Conservation (phyloP, 768 basidiomycete species). For the Tylopilus sp. region DNA sequence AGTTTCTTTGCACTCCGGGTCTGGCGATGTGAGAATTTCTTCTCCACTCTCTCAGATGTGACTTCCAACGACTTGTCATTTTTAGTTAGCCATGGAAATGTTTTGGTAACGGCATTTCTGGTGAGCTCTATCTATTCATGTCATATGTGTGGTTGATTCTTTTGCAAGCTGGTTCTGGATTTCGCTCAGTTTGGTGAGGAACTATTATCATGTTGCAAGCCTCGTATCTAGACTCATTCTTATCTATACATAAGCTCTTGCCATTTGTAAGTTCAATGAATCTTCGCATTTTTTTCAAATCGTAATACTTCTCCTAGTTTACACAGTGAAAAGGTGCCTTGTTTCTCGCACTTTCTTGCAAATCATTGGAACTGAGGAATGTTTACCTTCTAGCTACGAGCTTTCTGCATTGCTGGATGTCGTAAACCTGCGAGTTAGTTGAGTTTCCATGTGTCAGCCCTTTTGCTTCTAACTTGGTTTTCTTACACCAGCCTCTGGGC, state of each 20-base stretch:
- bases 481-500: conserved; percentile 40
- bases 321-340: conserved; percentile 43
- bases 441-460: not conserved
- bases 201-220: too few species aligned
- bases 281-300: not conserved
- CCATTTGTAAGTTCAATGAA: conserved; percentile 33
- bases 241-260: conserved; percentile 28
- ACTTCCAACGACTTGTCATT: not conserved
- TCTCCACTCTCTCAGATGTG: not conserved
- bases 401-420: conserved; percentile 43
- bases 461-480: not conserved
- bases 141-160: not conserved
- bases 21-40: conserved; percentile 50
- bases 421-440: conserved; percentile 42
- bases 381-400: conserved; percentile 32
- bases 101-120: conserved; percentile 42
- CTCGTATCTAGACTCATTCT: conserved; percentile 5
- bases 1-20: conserved; percentile 60
- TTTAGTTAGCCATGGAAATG: conserved; percentile 54
- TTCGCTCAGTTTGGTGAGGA: conserved; percentile 50
- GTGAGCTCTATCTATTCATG: conserved; percentile 30
- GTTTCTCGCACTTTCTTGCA: not conserved
- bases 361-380: not conserved
- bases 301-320: conserved; percentile 32
- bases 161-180: conserved; percentile 42